Evolutionary conservation across 2,329 filamentous ascomycete genomes (phyloP).

Genomic region (Sclerotinia borealis): DNA sequence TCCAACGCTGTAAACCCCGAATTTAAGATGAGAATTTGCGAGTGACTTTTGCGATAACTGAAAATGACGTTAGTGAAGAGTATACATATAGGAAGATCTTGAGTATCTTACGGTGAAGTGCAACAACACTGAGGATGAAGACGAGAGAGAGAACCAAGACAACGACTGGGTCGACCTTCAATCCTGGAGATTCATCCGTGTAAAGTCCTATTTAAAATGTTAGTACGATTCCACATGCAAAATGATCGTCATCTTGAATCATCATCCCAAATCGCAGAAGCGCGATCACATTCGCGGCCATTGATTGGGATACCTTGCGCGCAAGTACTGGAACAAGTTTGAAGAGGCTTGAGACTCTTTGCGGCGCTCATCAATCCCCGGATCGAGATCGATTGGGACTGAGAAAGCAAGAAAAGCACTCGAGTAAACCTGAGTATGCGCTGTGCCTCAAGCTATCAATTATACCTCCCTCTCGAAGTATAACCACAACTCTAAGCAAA

Average conservation of each 20-base stretch:
- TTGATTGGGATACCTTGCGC: not conserved
- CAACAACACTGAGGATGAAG: conserved; percentile 98
- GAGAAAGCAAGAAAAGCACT: not conserved
- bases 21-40: conserved; percentile 63
- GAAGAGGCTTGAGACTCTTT: not conserved
- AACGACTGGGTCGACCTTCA: conserved; percentile 97
- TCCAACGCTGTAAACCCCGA: not conserved
- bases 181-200: conserved; percentile 94
- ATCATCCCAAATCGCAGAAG: not conserved
- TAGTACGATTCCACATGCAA: conserved; percentile 3
- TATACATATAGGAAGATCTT: not conserved
- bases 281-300: not conserved
- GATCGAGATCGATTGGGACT: not conserved
- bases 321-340: not conserved
- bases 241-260: not conserved
- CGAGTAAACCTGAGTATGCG: not conserved
- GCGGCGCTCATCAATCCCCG: not conserved
- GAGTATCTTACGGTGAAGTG: conserved; percentile 74
- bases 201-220: conserved; percentile 62
- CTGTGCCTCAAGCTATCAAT: not conserved
- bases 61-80: conserved; percentile 2
- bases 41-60: conserved; percentile 93
- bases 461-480: not conserved
- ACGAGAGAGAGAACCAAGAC: conserved; percentile 93
- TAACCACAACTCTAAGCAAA: not conserved